Percentiles rank a stretch among this genome's conserved stretches.
Conservation (phyloP, 306 rosid species). For the Trifolium dubium region DNA sequence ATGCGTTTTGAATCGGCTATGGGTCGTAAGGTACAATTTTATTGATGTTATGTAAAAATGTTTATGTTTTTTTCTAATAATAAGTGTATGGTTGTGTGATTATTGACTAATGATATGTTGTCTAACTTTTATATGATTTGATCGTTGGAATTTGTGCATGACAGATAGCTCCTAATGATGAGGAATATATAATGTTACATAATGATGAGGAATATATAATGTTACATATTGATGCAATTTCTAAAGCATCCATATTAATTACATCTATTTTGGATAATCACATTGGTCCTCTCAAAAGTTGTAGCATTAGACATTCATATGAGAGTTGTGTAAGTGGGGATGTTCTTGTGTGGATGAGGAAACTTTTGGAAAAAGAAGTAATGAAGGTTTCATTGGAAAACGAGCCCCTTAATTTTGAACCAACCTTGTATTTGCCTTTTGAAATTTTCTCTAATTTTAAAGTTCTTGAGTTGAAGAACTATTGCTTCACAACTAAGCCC, state of each 20-base stretch:
- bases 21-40: neutral
- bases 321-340: neutral
- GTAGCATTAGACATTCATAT: neutral
- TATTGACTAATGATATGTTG: too few species aligned
- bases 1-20: neutral
- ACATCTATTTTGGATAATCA: neutral
- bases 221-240: neutral
- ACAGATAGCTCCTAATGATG: neutral
- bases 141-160: neutral
- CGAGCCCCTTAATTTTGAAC: neutral
- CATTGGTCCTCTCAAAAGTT: neutral
- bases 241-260: neutral
- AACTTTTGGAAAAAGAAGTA: neutral
- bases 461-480: neutral
- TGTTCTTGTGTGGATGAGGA: neutral
- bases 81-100: too few species aligned
- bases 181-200: rapidly evolving
- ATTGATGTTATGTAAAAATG: too few species aligned
- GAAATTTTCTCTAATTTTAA: neutral
- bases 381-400: neutral
- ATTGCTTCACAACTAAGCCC: neutral
- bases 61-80: too few species aligned
- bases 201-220: too few species aligned
- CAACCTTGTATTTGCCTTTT: neutral
- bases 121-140: neutral